Evolutionary conservation across 2,329 filamentous ascomycete genomes (phyloP), one percentile per base, ranked within the genome.

Genomic region (Ophiostoma montium): DNA sequence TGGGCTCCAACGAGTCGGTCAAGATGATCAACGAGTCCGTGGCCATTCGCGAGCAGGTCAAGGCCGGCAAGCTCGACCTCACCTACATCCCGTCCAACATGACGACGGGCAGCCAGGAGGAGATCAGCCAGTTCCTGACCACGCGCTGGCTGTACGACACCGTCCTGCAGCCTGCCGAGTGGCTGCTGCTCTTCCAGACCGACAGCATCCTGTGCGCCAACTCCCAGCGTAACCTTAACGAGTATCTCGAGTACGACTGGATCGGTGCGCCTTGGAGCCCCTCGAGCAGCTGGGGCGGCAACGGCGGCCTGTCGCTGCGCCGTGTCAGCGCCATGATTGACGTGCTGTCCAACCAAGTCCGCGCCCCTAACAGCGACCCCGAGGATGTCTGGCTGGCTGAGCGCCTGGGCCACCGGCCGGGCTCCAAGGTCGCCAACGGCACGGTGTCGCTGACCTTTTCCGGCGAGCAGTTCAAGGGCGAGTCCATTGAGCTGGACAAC

Each of bases 321-420:
- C 66, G 74, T 15, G 71, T 77, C 39, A 70, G 67, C 56, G 64
- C 67, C 53, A 75, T 78, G 49, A 61, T 75, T 42, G 67, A 74
- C n/a, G 60, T 77, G 3, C 63, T 78, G 39, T 62, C 64, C 35
- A 63, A 70, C 46, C 70, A 77, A 59, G 57, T 64, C 30, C 67
- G 74, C 3, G 57, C 58, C 16, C 58, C 67, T 41, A 60, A 64
- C 52, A 65, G 63, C 8, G 68, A 74, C 45, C 68, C 74, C 27
- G 75, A 78, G 59, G 74, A 78, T 54, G 69, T 75, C 21, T 78
- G 74, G 75, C 64, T 77, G 13, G 67, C 70, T 2, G 67, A 73
- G 54, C 66, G 74, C 1, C 62, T 78, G 11, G 70, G 65, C n/a
- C 64, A 72, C 54, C 64, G 67, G 2, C 73, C 71, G 0, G 64